A percentile compares a stretch with the other conserved stretches of the same genome.
These are phyloP conservation scores for Citrus glauca DNA, from an alignment of 345 rosid genomes.

Conservation along the genomic window DNA sequence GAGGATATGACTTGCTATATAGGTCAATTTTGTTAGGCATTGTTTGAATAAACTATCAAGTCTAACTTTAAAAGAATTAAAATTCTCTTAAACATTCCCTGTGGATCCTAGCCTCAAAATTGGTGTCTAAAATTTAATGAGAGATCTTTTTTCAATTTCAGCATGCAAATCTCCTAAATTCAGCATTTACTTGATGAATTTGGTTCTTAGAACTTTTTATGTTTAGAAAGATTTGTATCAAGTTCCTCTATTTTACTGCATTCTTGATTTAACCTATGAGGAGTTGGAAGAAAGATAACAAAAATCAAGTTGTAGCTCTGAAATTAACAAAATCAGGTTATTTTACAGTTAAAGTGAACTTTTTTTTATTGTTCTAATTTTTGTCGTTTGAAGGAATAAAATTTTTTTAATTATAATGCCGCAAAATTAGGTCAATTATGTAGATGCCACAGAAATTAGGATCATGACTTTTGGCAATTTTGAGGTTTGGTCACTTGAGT, in stretches of 20 bases:
- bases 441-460: neutral
- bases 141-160: neutral
- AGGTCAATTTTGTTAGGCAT: too few relatives aligned
- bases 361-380: neutral
- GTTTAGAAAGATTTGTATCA: too few relatives aligned
- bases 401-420: neutral
- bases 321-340: neutral
- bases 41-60: too few relatives aligned
- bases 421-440: neutral
- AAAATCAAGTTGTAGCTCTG: neutral
- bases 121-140: neutral
- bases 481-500: neutral
- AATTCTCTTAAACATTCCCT: neutral
- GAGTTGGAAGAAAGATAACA: too few relatives aligned
- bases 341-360: neutral
- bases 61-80: neutral
- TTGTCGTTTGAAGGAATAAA: neutral
- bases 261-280: too few relatives aligned
- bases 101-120: neutral
- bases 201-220: neutral
- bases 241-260: too few relatives aligned
- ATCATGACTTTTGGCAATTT: neutral
- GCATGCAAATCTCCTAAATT: neutral
- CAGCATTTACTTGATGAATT: neutral
- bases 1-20: too few relatives aligned